These are phyloP conservation scores for Penicillium odoratum DNA, from an alignment of 495 filamentous ascomycete species.

Conservation along the genomic window DNA sequence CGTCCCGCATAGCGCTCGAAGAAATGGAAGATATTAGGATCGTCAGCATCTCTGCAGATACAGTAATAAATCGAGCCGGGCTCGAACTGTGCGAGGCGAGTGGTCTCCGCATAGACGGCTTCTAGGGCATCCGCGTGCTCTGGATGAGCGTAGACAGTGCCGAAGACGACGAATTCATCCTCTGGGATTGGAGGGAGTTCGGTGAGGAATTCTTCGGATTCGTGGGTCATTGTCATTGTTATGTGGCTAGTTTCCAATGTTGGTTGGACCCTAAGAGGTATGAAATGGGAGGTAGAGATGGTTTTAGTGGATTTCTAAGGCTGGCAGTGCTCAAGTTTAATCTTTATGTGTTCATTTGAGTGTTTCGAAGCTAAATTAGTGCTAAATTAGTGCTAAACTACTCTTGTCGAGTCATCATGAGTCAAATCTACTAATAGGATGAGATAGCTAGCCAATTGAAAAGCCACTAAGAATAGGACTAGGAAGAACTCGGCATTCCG, in stretches of 20 bases:
- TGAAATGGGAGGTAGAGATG: background rate
- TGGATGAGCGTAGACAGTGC: conserved; percentile 32
- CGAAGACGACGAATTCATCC: conserved; percentile 29
- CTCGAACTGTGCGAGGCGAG: conserved; percentile 29
- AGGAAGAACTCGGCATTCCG: no score
- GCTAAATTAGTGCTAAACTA: background rate
- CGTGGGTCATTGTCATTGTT: background rate
- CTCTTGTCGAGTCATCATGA: background rate
- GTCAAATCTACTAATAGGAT: background rate
- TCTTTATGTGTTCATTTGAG: no score
- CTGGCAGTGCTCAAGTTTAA: no score
- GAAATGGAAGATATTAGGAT: conserved; percentile 36
- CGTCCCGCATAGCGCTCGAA: conserved; percentile 33
- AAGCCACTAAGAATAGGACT: no score
- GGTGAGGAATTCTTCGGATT: conserved; percentile 10
- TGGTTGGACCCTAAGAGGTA: background rate
- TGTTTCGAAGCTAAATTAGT: background rate
- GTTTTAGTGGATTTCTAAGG: background rate
- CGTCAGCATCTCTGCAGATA: conserved; percentile 26
- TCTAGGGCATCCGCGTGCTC: conserved; percentile 37
- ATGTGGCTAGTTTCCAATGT: background rate
- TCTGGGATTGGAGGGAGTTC: conserved; percentile 17
- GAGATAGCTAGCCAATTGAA: no score
- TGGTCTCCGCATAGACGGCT: conserved; percentile 34
- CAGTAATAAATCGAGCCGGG: conserved; percentile 36